A percentile compares a stretch with the other conserved stretches of the same genome.
Conservation (phyloP, 306 rosid species). For the Ammopiptanthus mongolicus region DNA sequence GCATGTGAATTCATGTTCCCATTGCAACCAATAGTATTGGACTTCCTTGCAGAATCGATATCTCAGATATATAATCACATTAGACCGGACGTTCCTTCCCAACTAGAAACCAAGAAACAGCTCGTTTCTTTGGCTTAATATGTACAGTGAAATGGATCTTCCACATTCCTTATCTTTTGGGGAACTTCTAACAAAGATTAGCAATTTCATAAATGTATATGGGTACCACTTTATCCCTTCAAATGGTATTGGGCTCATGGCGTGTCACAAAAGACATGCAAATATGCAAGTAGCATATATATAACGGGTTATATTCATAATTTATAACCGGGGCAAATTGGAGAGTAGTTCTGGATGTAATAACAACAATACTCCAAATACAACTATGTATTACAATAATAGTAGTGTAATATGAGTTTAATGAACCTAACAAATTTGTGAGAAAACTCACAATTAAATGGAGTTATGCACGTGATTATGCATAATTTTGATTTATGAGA, state of each 20-base stretch:
- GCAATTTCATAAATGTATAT: neutral
- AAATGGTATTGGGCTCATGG: neutral
- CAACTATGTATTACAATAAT: too few species aligned
- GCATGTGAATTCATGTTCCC: conserved; percentile 12
- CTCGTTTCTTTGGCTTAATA: neutral
- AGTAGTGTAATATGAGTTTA: neutral
- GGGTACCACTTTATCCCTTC: neutral
- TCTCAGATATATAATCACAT: neutral
- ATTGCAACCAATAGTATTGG: neutral
- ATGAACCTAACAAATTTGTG: neutral
- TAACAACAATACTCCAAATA: neutral
- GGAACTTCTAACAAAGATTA: neutral
- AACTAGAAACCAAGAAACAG: neutral
- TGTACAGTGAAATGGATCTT: neutral
- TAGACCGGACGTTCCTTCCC: neutral
- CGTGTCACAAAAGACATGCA: neutral
- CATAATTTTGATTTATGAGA: neutral
- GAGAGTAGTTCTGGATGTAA: neutral
- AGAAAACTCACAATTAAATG: neutral
- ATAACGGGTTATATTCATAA: neutral
- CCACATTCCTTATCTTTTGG: neutral
- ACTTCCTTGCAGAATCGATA: neutral
- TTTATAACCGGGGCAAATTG: neutral
- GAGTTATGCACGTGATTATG: neutral
- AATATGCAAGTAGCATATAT: neutral